phyloP scores from a whole-genome alignment of 78 protist species.

The Chrysochromulina parva region DNA sequence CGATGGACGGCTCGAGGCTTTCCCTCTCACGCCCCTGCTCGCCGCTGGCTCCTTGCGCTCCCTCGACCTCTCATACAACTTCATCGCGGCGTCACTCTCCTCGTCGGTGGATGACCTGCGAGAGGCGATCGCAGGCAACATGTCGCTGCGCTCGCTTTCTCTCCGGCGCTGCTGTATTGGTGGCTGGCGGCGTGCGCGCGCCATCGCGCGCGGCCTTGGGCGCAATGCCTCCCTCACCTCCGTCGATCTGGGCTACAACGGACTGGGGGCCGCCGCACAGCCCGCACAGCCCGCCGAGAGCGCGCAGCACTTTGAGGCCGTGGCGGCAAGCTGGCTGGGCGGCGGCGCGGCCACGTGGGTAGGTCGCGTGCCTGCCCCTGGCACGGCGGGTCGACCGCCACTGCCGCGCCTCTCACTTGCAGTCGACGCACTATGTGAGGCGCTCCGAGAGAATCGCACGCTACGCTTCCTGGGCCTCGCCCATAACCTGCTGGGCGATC shows the following conservation, averaged over 20 bases:
- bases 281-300: no score
- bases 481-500: background rate
- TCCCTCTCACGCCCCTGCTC: background rate
- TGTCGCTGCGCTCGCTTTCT: background rate
- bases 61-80: background rate
- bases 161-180: conserved; percentile 19
- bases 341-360: no score
- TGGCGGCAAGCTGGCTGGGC: no score
- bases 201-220: conserved; percentile 9
- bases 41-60: background rate
- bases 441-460: background rate
- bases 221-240: background rate
- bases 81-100: background rate
- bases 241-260: background rate
- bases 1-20: background rate
- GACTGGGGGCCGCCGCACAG: background rate
- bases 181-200: conserved; percentile 30
- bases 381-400: no score
- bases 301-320: no score
- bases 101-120: background rate
- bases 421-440: conserved; percentile 3
- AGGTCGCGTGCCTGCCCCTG: no score
- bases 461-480: background rate
- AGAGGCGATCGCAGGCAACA: background rate
- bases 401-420: background rate